Conservation (phyloP, 129 eudicot genomes). For the Flaveria brownii region DNA sequence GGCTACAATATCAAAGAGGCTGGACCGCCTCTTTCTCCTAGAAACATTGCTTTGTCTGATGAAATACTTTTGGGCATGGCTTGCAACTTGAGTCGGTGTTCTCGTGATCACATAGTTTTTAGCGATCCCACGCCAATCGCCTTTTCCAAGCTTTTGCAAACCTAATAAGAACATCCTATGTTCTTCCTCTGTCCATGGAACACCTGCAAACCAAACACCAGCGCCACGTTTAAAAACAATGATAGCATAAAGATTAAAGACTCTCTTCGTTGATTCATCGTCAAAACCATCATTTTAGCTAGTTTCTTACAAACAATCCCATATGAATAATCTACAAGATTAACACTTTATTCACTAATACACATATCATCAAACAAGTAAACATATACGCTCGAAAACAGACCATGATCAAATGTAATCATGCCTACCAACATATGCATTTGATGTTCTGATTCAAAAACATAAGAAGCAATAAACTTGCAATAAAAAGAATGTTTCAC, state of each 20-base stretch:
- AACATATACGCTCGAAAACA: background rate
- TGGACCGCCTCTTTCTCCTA: conserved; percentile 88
- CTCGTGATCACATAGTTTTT: conserved; percentile 82
- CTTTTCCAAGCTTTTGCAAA: conserved; percentile 95
- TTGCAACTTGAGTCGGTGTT: conserved; percentile 97
- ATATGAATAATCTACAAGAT: background rate
- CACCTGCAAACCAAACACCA: conserved; percentile 51
- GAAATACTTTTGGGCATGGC: conserved; percentile 92
- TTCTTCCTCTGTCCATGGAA: conserved; percentile 97
- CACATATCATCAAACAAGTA: background rate
- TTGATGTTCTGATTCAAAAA: background rate
- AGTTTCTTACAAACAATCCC: background rate
- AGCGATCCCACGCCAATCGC: conserved; percentile 97
- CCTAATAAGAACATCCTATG: conserved; percentile 90
- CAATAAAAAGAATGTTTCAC: background rate
- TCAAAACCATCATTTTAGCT: background rate
- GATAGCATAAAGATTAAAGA: background rate
- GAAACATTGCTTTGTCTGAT: conserved; percentile 82
- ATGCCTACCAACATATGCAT: background rate
- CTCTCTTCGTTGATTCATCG: background rate
- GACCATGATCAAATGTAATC: background rate
- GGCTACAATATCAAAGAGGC: conserved; percentile 84
- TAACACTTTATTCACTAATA: background rate
- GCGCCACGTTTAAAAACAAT: background rate
- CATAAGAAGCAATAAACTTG: background rate